A percentile compares a stretch with the other conserved stretches of the same genome.
Conservation (phyloP, 2,329 filamentous ascomycete genomes). For the Aspergillus fijiensis region DNA sequence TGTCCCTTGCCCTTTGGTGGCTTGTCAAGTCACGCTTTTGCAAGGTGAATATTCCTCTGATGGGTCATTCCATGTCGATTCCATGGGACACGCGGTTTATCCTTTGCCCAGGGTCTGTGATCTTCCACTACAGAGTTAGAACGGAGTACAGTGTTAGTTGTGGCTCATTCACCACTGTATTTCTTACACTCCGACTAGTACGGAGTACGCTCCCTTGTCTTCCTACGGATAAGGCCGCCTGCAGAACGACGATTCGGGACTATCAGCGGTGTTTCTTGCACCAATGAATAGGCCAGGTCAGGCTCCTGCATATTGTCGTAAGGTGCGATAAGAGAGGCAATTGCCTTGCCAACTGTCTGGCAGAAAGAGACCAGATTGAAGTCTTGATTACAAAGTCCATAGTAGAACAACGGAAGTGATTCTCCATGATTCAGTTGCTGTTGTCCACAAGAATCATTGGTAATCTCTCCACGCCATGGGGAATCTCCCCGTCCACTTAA, state of each 20-base stretch:
- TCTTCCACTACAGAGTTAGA: neutral
- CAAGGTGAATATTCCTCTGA: neutral
- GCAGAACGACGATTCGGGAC: constrained; percentile 6
- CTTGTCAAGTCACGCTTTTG: neutral
- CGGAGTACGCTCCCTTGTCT: neutral
- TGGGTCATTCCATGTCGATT: neutral
- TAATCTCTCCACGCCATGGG: neutral
- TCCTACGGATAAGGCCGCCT: constrained; percentile 1
- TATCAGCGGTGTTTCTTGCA: neutral
- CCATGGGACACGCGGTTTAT: neutral
- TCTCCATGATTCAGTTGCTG: constrained; percentile 1
- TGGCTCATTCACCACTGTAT: too few relatives aligned
- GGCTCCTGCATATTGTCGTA: constrained; percentile 1
- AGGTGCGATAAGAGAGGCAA: neutral
- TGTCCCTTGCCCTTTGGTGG: neutral
- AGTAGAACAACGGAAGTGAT: neutral
- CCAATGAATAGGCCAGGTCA: neutral
- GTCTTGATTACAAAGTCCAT: neutral
- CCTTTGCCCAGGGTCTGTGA: neutral
- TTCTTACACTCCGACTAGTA: neutral
- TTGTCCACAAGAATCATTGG: neutral
- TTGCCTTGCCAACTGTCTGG: neutral
- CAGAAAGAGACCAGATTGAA: neutral
- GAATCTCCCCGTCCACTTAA: neutral
- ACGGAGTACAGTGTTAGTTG: too few relatives aligned